Evolutionary conservation across 2,329 filamentous ascomycete species (phyloP), one percentile per base, ranked within the genome.

Genomic region (Colletotrichum spaethianum): DNA sequence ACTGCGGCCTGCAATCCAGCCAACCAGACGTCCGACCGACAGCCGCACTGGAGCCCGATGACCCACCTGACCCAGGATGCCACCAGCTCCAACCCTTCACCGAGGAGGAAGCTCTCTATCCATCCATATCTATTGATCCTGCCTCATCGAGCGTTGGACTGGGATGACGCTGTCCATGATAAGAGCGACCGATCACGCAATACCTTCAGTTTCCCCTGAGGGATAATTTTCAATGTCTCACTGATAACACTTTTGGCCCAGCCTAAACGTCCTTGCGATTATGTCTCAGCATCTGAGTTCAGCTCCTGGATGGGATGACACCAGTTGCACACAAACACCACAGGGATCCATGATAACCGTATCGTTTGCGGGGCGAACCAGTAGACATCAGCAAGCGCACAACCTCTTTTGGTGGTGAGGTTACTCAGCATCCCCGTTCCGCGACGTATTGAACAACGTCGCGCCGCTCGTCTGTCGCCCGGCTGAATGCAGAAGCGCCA

Each of bases 401-500:
- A 23, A n/a, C 42, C 14, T 3, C 6, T 36, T 36, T 9, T 18
- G 6, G 42, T 6, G 11, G 57, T 46, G 11, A 36, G 18, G 11
- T 26, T 28, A 28, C 55, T 28, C 36, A 36, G 31, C 38, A 28
- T 44, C 26, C n/a, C n/a, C 14, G 23, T 23, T 28, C 26, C 16
- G 14, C 28, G 26, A 33, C 18, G 8, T 20, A 4, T 20, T 38
- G 11, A 38, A 26, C 46, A 38, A 61, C 42, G 50, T 63, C 28
- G 64, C 57, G n/a, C 33, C 40, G 46, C 46, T 26, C 52, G 11
- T 60, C 7, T 28, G 38, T 44, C 18, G 11, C 14, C n/a, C 63
- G 55, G 62, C 67, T 33, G 63, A 67, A 67, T 67, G 67, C 67
- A 67, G 63, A 55, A 26, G 50, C 44, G 63, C 55, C 46, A 67